Evolutionary conservation across 345 rosid genomes (phyloP), one percentile per base, ranked within the genome.

Genomic region (Dovyalis caffra): DNA sequence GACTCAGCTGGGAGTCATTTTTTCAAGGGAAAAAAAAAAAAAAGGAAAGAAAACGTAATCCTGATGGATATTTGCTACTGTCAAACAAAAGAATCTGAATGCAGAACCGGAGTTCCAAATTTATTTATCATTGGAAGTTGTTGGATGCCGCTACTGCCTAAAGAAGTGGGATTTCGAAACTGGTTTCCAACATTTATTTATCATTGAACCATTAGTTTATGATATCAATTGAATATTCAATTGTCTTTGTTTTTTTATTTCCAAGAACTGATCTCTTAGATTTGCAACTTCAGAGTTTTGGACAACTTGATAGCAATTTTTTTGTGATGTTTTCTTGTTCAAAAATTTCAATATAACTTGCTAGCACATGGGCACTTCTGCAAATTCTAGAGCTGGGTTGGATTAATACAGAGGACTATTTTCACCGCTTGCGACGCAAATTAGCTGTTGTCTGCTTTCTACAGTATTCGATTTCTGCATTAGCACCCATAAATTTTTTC

Each of bases 151-250:
- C 77, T 43, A 32, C 61, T 66, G 68, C 67, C 71, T 45, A 45
- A 57, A 60, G 60, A 28, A 47, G 45, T 64, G 51, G 61, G 45
- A 67, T 45, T 58, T 32, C 74, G 25, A 60, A 70, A n/a, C 78
- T 61, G 83, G 74, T 63, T 82, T 49, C 31, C 43, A 29, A 57
- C 69, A 43, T 29, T 40, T 76, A 28, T 70, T 28, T 56, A 33
- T 66, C 58, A 49, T 40, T 76, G 84, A 72, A 76, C 70, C 26
- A 47, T 60, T 78, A 77, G 77, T 65, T 49, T 70, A 70, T 64
- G 21, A 23, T 20, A 10, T 57, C n/a, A 10, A 21, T 64, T 63
- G 74, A 47, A 70, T 32, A 63, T 70, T 62, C 63, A 62, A 56
- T 38, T 67, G 72, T 38, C n/a, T 8, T 33, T 20, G 21, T 56